phyloP scores from a whole-genome alignment of 1,284 basidiomycete species.

The Ganoderma lingzhi region DNA sequence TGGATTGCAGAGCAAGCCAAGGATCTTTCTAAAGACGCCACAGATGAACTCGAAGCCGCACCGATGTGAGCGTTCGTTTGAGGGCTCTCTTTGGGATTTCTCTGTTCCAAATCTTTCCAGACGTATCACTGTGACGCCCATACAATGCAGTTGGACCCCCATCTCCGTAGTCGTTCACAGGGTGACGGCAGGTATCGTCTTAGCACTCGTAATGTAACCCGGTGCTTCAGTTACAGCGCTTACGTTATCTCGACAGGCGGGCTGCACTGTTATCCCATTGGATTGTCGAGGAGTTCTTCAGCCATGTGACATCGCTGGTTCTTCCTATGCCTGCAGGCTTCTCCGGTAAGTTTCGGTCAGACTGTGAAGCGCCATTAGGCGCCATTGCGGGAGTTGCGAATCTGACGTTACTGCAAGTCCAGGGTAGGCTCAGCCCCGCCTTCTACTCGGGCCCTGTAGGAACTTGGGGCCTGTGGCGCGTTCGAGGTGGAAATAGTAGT shows the following conservation, averaged over 20 bases:
- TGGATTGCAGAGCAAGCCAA: neutral
- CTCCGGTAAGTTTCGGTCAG: slow-evolving; percentile 20
- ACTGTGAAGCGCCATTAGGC: slow-evolving; percentile 19
- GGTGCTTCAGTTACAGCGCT: neutral
- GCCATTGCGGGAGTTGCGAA: slow-evolving; percentile 1
- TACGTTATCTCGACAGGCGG: neutral
- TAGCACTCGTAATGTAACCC: neutral
- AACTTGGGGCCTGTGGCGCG: neutral
- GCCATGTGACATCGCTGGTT: neutral
- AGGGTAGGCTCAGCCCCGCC: slow-evolving; percentile 8
- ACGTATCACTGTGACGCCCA: neutral
- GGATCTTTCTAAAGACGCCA: neutral
- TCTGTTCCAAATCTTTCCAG: neutral
- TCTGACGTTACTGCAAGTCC: slow-evolving; percentile 6
- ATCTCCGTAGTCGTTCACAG: neutral
- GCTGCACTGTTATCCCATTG: neutral
- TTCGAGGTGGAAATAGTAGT: neutral
- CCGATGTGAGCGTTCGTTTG: neutral
- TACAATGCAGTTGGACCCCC: neutral
- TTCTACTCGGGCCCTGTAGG: neutral
- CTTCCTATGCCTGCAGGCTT: neutral
- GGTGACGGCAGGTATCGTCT: neutral
- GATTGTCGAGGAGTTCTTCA: neutral
- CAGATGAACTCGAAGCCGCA: neutral
- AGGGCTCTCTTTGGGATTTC: too few species aligned